A percentile compares a stretch with the other conserved stretches of the same genome.
These are phyloP conservation scores for Cenchrus purpureus DNA, from an alignment of 176 grass and related monocot species.

Conservation along the genomic window DNA sequence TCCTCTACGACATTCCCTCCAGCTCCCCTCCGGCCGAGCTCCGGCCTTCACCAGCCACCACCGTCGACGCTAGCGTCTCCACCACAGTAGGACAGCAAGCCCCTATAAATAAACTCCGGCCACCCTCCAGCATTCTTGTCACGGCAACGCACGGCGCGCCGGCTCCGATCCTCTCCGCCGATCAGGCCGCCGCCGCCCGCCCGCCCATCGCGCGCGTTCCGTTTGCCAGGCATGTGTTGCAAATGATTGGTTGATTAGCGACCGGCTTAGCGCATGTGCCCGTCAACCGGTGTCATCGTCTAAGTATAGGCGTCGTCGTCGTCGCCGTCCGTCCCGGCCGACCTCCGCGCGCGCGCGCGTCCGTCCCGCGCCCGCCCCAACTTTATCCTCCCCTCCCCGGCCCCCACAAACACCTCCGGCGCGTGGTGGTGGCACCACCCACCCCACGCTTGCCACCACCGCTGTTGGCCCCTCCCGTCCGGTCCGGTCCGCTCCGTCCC, in stretches of 20 bases:
- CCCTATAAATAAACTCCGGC: constrained; percentile 12
- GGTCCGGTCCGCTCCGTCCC: neutral
- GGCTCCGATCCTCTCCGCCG: neutral
- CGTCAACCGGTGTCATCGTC: neutral
- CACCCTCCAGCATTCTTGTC: neutral
- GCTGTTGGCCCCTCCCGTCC: neutral
- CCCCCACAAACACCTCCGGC: constrained; percentile 1
- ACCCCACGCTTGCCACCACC: neutral
- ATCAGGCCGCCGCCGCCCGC: neutral
- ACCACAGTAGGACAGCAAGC: no score
- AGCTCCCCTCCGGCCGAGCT: no score
- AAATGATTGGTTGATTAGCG: constrained; percentile 12
- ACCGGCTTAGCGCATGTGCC: neutral
- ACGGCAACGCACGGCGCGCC: neutral
- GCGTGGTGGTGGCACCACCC: constrained; percentile 3
- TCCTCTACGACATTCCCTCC: neutral
- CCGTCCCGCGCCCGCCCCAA: constrained; percentile 2
- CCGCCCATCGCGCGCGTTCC: neutral
- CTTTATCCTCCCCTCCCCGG: constrained; percentile 32
- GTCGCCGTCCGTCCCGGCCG: neutral
- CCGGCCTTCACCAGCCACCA: no score
- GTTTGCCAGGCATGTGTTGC: neutral
- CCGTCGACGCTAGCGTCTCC: neutral
- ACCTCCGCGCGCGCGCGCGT: no score
- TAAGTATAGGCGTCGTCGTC: constrained; percentile 21